Evolutionary conservation across 306 rosid genomes (phyloP).

Genomic region (Dalbergia cochinchinensis): DNA sequence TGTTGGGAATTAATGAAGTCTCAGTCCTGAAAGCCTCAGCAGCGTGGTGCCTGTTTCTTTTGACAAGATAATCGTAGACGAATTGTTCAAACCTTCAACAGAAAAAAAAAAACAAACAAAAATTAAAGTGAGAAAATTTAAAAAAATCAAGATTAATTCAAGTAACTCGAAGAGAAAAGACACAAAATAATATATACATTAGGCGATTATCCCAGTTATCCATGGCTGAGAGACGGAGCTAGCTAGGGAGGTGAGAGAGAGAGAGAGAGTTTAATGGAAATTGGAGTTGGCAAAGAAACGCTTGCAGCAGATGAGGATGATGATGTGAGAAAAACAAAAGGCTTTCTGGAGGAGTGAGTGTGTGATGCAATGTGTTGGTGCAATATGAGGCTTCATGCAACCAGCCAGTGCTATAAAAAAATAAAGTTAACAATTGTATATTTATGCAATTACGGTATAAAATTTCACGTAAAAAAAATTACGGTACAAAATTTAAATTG

Average conservation of each 20-base stretch:
- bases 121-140: background rate
- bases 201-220: too few species aligned
- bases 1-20: background rate
- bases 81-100: constrained; percentile 46
- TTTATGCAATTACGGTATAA: too few species aligned
- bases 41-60: constrained; percentile 34
- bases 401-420: too few species aligned
- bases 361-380: background rate
- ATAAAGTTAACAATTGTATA: too few species aligned
- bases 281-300: constrained; percentile 3
- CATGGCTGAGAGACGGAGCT: too few species aligned
- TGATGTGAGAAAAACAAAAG: background rate
- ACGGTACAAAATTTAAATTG: too few species aligned
- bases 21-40: constrained; percentile 44
- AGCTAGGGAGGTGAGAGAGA: too few species aligned
- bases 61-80: constrained; percentile 41
- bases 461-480: too few species aligned
- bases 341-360: background rate
- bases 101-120: background rate
- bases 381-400: background rate
- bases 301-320: background rate
- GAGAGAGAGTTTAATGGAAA: constrained; percentile 3
- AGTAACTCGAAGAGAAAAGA: background rate
- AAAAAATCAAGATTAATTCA: too few species aligned
- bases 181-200: too few species aligned